A percentile compares a stretch with the other conserved stretches of the same genome.
These are phyloP conservation scores for Mycena maculata DNA, from an alignment of 768 basidiomycete species.

Conservation along the genomic window DNA sequence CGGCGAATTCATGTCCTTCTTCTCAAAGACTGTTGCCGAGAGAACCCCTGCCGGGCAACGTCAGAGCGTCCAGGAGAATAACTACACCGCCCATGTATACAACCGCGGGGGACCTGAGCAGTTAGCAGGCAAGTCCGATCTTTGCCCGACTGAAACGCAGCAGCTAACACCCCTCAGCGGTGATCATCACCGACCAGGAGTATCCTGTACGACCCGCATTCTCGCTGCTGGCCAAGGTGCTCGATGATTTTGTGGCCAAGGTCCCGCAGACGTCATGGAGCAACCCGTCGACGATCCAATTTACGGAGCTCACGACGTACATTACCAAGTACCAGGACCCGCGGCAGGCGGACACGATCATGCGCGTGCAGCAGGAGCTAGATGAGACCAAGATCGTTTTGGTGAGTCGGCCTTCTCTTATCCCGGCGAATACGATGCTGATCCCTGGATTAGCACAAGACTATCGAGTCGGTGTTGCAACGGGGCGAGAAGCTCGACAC, in stretches of 20 bases:
- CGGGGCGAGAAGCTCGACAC: conserved; percentile 97
- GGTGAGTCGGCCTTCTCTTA: conserved; percentile 59
- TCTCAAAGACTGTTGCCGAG: conserved; percentile 92
- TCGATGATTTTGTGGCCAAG: conserved; percentile 91
- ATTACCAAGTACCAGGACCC: conserved; percentile 97
- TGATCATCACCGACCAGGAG: conserved; percentile 94
- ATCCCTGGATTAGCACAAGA: conserved; percentile 82
- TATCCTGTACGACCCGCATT: conserved; percentile 98
- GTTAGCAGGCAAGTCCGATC: conserved; percentile 73
- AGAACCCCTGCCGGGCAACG: conserved; percentile 89
- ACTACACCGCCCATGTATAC: conserved; percentile 93
- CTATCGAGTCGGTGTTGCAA: conserved; percentile 96
- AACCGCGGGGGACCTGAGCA: conserved; percentile 89
- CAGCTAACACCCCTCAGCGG: conserved; percentile 59
- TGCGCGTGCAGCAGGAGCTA: conserved; percentile 97
- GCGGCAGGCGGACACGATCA: conserved; percentile 95
- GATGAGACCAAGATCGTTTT: conserved; percentile 99
- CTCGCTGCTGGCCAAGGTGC: conserved; percentile 90
- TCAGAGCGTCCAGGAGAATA: conserved; percentile 94
- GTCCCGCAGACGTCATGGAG: conserved; percentile 77
- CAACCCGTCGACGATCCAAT: conserved; percentile 76
- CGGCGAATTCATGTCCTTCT: conserved; percentile 93
- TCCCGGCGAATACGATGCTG: conserved; percentile 18
- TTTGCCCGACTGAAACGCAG: conserved; percentile 8
- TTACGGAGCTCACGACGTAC: conserved; percentile 81